Evolutionary conservation across 2,329 filamentous ascomycete genomes (phyloP).

Genomic region (Fusarium nodosum): DNA sequence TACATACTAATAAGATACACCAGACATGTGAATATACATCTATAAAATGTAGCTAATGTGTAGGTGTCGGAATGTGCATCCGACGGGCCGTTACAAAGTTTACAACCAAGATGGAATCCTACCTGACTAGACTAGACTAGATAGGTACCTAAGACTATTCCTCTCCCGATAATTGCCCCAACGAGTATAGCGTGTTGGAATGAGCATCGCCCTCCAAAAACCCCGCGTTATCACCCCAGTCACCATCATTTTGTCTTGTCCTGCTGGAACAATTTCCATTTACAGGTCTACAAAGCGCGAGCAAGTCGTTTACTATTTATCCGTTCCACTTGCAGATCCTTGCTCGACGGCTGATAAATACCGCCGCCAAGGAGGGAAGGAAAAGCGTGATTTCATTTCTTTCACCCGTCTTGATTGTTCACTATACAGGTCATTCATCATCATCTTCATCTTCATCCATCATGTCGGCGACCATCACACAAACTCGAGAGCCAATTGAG

Average conservation of each 20-base stretch:
- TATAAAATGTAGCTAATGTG: too few relatives aligned
- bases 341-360: background rate
- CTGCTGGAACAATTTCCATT: conserved; percentile 7
- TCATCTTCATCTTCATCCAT: background rate
- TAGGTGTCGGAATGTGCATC: too few relatives aligned
- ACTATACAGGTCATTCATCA: background rate
- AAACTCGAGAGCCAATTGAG: conserved; percentile 31
- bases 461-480: conserved; percentile 32
- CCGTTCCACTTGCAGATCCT: conserved; percentile 3
- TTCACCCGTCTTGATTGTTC: too few relatives aligned
- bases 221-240: background rate
- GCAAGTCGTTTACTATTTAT: background rate
- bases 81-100: background rate
- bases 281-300: background rate
- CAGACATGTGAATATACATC: too few relatives aligned
- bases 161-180: conserved; percentile 6
- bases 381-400: background rate
- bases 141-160: too few relatives aligned
- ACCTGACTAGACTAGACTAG: too few relatives aligned
- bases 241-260: too few relatives aligned
- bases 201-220: conserved; percentile 4
- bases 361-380: background rate
- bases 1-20: too few relatives aligned
- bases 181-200: conserved; percentile 1
- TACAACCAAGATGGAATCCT: background rate